Evolutionary conservation across 106 monocot genomes (phyloP).

Genomic region (Narthecium ossifragum): DNA sequence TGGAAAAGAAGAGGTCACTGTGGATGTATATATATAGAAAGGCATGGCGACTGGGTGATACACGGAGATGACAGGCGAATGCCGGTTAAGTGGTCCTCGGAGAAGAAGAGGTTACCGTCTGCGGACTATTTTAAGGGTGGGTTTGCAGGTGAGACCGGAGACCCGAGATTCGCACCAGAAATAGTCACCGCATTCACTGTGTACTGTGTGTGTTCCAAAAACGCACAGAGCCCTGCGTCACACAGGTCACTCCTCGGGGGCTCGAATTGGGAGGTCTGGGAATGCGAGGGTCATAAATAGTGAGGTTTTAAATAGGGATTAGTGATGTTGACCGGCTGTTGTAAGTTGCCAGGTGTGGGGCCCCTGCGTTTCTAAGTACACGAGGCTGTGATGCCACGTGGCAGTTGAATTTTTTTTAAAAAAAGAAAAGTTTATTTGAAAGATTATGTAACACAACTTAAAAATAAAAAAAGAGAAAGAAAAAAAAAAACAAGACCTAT

Average conservation of each 20-base stretch:
- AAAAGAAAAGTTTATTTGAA: background rate
- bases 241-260: too few relatives aligned
- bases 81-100: too few relatives aligned
- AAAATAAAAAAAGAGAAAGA: background rate
- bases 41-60: too few relatives aligned
- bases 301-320: background rate
- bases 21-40: too few relatives aligned
- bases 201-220: too few relatives aligned
- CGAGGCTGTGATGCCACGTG: background rate
- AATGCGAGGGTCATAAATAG: background rate
- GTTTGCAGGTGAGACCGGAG: background rate
- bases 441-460: background rate
- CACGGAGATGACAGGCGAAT: too few relatives aligned
- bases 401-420: background rate
- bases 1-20: too few relatives aligned
- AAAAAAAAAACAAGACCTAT: background rate
- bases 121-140: background rate
- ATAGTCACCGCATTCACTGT: background rate
- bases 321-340: background rate
- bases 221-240: too few relatives aligned
- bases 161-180: background rate
- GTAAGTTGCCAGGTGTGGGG: background rate
- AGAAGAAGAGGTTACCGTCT: too few relatives aligned
- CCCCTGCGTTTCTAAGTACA: background rate
- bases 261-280: background rate